A percentile compares a stretch with the other conserved stretches of the same genome.
Conservation (phyloP, 1,284 basidiomycete genomes). For the Waitea zeae region DNA sequence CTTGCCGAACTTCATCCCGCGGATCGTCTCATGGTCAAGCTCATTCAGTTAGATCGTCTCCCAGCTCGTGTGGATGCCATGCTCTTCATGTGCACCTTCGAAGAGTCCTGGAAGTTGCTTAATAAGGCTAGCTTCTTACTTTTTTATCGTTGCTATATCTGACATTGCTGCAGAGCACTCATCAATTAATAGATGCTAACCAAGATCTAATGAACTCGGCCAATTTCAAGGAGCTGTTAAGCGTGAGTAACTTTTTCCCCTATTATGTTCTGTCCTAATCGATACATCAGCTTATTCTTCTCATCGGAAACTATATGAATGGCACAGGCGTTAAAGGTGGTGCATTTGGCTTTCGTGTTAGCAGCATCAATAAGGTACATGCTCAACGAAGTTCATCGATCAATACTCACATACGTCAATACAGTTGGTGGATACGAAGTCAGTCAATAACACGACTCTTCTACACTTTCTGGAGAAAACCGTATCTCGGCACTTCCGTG, state of each 20-base stretch:
- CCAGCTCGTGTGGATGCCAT: slow-evolving; percentile 85
- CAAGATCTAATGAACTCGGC: slow-evolving; percentile 60
- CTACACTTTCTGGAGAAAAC: slow-evolving; percentile 92
- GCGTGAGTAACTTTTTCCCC: slow-evolving; percentile 26
- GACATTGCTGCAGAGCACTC: slow-evolving; percentile 38
- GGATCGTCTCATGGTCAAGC: slow-evolving; percentile 91
- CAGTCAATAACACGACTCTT: slow-evolving; percentile 81
- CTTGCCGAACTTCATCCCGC: slow-evolving; percentile 81
- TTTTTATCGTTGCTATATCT: slow-evolving; percentile 5
- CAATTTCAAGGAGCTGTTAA: slow-evolving; percentile 76
- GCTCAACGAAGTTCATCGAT: too few species aligned
- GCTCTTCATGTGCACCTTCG: slow-evolving; percentile 79
- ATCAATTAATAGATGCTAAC: slow-evolving; percentile 69
- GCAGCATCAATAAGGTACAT: slow-evolving; percentile 88
- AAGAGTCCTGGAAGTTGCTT: slow-evolving; percentile 62
- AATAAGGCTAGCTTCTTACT: slow-evolving; percentile 35
- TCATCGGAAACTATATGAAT: slow-evolving; percentile 98
- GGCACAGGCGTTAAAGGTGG: slow-evolving; percentile 93
- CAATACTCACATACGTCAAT: slow-evolving; percentile 3
- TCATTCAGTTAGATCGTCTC: slow-evolving; percentile 93
- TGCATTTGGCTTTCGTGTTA: slow-evolving; percentile 93
- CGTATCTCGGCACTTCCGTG: slow-evolving; percentile 75
- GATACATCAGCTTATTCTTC: slow-evolving; percentile 60
- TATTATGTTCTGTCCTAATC: slow-evolving; percentile 5
- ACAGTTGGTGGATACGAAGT: slow-evolving; percentile 95